Evolutionary conservation across 1,284 basidiomycete species (phyloP).

Genomic region (Fistulina hepatica): DNA sequence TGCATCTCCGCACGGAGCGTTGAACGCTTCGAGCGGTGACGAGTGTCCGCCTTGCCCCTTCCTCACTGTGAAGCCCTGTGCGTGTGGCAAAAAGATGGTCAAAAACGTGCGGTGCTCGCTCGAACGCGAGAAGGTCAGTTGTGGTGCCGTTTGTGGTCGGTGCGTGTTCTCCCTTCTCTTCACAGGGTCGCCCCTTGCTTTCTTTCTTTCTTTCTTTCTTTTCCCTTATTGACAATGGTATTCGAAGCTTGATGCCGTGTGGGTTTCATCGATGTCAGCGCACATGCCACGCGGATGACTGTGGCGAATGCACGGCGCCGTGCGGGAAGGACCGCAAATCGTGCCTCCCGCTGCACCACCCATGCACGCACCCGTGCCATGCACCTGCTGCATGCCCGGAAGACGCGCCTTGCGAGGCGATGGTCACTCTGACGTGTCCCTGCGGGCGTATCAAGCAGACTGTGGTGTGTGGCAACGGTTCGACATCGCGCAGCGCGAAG

Average conservation of each 20-base stretch:
- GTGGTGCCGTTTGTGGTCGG: conserved; percentile 73
- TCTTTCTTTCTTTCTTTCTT: conserved; percentile 4
- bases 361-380: conserved; percentile 71
- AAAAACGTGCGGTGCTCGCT: conserved; percentile 68
- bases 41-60: conserved; percentile 79
- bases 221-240: too few relatives aligned
- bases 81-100: conserved; percentile 77
- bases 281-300: conserved; percentile 69
- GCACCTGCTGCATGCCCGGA: conserved; percentile 79
- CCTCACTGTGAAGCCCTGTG: conserved; percentile 69
- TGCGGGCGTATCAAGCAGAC: conserved; percentile 73
- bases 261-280: conserved; percentile 81
- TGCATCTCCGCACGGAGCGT: too few relatives aligned
- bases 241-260: conserved; percentile 63
- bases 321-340: conserved; percentile 79
- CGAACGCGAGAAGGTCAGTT: conserved; percentile 63
- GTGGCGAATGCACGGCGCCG: conserved; percentile 61
- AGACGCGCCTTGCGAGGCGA: conserved; percentile 59
- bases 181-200: conserved; percentile 4
- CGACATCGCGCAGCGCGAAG: conserved; percentile 13
- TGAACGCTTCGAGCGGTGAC: too few relatives aligned
- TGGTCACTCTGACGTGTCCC: conserved; percentile 59
- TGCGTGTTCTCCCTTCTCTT: conserved; percentile 1
- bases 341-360: conserved; percentile 58
- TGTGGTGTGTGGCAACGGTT: conserved; percentile 53